Conservation (phyloP, 2,329 filamentous ascomycete species). For the Pseudogymnoascus sp. region DNA sequence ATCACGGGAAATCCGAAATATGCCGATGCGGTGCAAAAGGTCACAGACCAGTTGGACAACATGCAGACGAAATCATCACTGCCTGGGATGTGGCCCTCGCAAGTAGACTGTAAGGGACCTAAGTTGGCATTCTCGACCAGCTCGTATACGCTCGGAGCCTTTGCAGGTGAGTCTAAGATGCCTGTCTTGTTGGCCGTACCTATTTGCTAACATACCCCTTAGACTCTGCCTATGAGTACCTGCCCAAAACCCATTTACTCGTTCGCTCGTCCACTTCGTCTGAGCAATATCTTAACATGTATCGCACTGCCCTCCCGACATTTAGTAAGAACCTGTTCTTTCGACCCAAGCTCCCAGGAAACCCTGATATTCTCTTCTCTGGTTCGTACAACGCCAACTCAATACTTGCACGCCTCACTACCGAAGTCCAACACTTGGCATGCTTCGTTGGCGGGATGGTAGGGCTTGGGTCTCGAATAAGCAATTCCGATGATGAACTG, state of each 20-base stretch:
- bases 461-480: constrained; percentile 57
- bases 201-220: constrained; percentile 12
- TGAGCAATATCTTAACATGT: constrained; percentile 56
- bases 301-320: constrained; percentile 51
- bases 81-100: constrained; percentile 69
- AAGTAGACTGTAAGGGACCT: constrained; percentile 51
- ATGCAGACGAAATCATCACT: constrained; percentile 63
- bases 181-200: neutral
- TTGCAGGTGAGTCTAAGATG: constrained; percentile 25
- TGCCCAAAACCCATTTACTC: constrained; percentile 56
- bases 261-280: constrained; percentile 50
- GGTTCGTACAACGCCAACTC: constrained; percentile 30
- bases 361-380: constrained; percentile 57
- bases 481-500: constrained; percentile 47
- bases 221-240: constrained; percentile 54
- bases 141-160: constrained; percentile 38
- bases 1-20: constrained; percentile 62
- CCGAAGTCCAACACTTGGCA: constrained; percentile 55
- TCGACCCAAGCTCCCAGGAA: constrained; percentile 56
- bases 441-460: constrained; percentile 70
- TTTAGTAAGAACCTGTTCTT: constrained; percentile 59
- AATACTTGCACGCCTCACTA: constrained; percentile 20
- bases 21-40: constrained; percentile 67
- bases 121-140: constrained; percentile 31
- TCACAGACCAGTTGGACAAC: constrained; percentile 62